Percentiles rank a stretch among this genome's conserved stretches.
Evolutionary conservation across 2,329 filamentous ascomycete genomes (phyloP).

Genomic region (Didymella keratinophila): DNA sequence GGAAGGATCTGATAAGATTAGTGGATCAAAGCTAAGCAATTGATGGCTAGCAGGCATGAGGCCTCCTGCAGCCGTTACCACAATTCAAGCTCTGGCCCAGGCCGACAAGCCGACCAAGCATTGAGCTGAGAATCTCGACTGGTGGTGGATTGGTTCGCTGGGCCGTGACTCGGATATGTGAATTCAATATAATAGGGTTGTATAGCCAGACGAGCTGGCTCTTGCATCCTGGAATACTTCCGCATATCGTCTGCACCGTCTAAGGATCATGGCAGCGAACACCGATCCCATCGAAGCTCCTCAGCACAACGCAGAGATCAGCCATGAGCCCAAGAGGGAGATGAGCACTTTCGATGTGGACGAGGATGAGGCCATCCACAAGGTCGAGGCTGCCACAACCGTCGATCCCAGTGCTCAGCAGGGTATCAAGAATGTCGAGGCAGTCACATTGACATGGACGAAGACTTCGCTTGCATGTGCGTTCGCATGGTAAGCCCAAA

Average conservation of each 20-base stretch:
- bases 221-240: background rate
- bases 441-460: conserved; percentile 50
- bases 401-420: conserved; percentile 35
- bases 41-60: conserved; percentile 16
- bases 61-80: conserved; percentile 21
- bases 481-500: conserved; percentile 44
- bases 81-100: conserved; percentile 27
- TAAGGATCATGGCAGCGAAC: conserved; percentile 9
- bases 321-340: conserved; percentile 21
- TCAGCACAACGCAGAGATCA: conserved; percentile 11
- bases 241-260: background rate
- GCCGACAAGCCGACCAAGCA: conserved; percentile 14
- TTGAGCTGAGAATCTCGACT: conserved; percentile 12
- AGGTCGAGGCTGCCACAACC: conserved; percentile 25
- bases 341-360: conserved; percentile 24
- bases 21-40: conserved; percentile 13
- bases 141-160: background rate
- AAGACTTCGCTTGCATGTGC: conserved; percentile 44
- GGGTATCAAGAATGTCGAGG: conserved; percentile 49
- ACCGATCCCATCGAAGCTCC: conserved; percentile 10
- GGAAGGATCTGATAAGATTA: conserved; percentile 29
- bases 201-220: background rate
- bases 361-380: conserved; percentile 28
- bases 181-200: background rate
- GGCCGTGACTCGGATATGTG: background rate